Base-by-base conservation (phyloP, 352 stramenopile genomes). In the Phytophthora hibernalis region DNA sequence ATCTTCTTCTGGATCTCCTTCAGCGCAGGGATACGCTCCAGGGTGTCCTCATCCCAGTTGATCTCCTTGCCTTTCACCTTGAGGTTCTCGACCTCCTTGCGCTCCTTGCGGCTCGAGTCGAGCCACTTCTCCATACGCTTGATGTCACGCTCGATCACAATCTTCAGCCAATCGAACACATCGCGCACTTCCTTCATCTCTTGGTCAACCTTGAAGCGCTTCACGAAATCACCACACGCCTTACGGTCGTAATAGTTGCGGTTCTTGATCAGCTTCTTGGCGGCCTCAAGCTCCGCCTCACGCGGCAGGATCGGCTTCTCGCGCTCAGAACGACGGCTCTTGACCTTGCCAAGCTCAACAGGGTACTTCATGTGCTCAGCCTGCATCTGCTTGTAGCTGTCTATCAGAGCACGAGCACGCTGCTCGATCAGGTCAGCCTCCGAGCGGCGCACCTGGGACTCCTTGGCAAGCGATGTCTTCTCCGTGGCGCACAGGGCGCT, bases 371-470 rank as follows among this genome's bases (percentile, higher is more conserved):
- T 77, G 67, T 96, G 88, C 60, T 96, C 88, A 2, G 59, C 69
- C 65, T 93, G 85, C 83, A 96, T 96, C 71, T 91, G 82, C 74
- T 96, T 96, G 88, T 96, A 96, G 73, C 80, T 92, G 68, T 93
- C 85, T 42, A 92, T 88, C 13, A 96, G 70, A 35, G 83, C 77
- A 18, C 88, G 88, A 5, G 88, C 88, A 35, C 88, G 88, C 76
- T 96, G 88, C 70, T 96, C 86, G 40, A 96, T 91, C 20, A 96
- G 66, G 67, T 96, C 88, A 21, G 67, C 71, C 63, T 96, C 88
- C 6, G 85, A 87, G 35, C 85, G 87, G 52, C 86, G 86, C 38
- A 96, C 84, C 53, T 96, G 87, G 52, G 62, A 83, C 69, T 96
- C 88, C 79, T 94, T 96, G 10, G 83, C 73, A 15, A 96, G 83